A percentile compares a stretch with the other conserved stretches of the same genome.
These are phyloP conservation scores for Obelidium mucronatum DNA, from an alignment of 192 early-diverging fungal species.

Conservation along the genomic window DNA sequence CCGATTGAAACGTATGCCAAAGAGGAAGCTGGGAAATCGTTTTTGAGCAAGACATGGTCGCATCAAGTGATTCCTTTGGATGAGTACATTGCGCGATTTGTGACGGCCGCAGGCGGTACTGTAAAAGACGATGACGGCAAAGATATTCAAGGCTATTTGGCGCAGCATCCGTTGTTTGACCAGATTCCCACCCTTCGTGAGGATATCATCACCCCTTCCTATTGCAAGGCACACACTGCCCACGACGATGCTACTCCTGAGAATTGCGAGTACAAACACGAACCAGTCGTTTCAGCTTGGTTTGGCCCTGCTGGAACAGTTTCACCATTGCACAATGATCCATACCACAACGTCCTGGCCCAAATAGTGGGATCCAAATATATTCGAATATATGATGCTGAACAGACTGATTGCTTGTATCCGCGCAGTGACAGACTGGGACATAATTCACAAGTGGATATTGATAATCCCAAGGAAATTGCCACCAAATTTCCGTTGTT, in stretches of 20 bases:
- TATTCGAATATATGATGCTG: constrained; percentile 73
- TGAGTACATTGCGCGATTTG: constrained; percentile 69
- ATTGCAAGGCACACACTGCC: constrained; percentile 58
- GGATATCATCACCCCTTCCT: constrained; percentile 83
- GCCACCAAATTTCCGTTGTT: constrained; percentile 59
- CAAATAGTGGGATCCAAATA: constrained; percentile 88
- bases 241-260: constrained; percentile 9
- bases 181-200: constrained; percentile 74
- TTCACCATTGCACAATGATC: constrained; percentile 86
- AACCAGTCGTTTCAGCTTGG: constrained; percentile 64
- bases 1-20: constrained; percentile 79
- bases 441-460: constrained; percentile 82
- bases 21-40: constrained; percentile 71
- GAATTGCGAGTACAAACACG: constrained; percentile 15
- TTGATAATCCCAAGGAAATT: constrained; percentile 61
- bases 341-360: constrained; percentile 81
- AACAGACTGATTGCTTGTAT: constrained; percentile 66
- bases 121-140: constrained; percentile 8
- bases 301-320: constrained; percentile 83
- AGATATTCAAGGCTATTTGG: constrained; percentile 67
- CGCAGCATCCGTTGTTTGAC: constrained; percentile 84
- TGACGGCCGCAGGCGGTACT: not conserved
- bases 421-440: constrained; percentile 58
- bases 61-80: constrained; percentile 75
- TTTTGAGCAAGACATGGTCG: constrained; percentile 63